Evolutionary conservation across 495 filamentous ascomycete genomes (phyloP).

Genomic region (Lentithecium fluviatile): DNA sequence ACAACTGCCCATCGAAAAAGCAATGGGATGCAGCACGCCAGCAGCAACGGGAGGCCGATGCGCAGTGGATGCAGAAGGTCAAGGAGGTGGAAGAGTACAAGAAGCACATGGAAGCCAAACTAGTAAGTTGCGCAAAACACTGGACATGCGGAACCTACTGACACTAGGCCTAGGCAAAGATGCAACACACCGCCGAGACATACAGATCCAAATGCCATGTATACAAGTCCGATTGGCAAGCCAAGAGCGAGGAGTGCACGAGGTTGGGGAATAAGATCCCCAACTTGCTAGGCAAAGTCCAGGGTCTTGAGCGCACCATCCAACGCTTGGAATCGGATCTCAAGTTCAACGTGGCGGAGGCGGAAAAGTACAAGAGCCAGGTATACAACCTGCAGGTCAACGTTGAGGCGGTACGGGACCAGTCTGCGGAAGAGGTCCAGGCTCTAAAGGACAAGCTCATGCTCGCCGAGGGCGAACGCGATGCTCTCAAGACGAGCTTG

Average conservation of each 20-base stretch:
- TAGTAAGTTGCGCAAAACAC: constrained; percentile 1
- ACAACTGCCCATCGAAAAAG: constrained; percentile 3
- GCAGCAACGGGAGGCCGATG: constrained; percentile 16
- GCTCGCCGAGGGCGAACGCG: constrained; percentile 63
- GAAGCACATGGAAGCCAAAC: constrained; percentile 8
- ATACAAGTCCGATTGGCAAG: too few species aligned
- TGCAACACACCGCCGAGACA: too few species aligned
- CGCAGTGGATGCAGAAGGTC: constrained; percentile 18
- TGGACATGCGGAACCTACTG: too few species aligned
- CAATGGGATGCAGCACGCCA: constrained; percentile 19
- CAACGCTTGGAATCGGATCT: constrained; percentile 56
- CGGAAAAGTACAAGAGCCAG: constrained; percentile 65
- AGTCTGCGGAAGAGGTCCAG: constrained; percentile 62
- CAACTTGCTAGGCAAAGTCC: constrained; percentile 72
- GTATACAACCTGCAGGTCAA: constrained; percentile 72
- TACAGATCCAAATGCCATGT: too few species aligned
- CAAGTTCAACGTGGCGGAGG: constrained; percentile 48
- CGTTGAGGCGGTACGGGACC: constrained; percentile 70
- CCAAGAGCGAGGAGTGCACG: constrained; percentile 46
- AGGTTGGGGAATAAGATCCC: constrained; percentile 82
- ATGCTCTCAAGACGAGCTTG: constrained; percentile 62
- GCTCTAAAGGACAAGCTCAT: constrained; percentile 29
- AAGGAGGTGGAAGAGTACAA: constrained; percentile 8
- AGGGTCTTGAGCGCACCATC: constrained; percentile 68
- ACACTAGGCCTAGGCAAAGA: too few species aligned